Conservation (phyloP, 2,329 filamentous ascomycete genomes). For the Biscogniauxia mediterranea region DNA sequence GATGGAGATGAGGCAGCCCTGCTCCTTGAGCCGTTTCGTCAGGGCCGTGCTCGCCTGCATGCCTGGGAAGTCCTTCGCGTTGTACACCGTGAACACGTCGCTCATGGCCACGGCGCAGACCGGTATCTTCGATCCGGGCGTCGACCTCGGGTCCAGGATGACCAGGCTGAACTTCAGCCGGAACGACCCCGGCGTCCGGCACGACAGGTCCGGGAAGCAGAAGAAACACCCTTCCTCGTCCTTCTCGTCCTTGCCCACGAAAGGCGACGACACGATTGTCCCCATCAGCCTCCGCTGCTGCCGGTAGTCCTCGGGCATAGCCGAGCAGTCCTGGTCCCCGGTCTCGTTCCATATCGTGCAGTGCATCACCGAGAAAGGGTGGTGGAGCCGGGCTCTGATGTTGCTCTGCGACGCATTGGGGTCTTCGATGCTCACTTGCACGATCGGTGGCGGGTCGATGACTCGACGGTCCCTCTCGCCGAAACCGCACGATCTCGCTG, state of each 20-base stretch:
- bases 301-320: conserved; percentile 68
- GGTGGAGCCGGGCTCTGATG: conserved; percentile 48
- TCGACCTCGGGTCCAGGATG: conserved; percentile 64
- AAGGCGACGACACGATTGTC: conserved; percentile 72
- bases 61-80: conserved; percentile 81
- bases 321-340: conserved; percentile 65
- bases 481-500: conserved; percentile 78
- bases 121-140: conserved; percentile 50
- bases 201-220: conserved; percentile 80
- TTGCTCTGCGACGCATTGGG: conserved; percentile 55
- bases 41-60: conserved; percentile 76
- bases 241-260: conserved; percentile 72
- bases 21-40: conserved; percentile 71
- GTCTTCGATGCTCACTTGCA: conserved; percentile 68
- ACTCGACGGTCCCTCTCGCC: conserved; percentile 79
- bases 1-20: conserved; percentile 80
- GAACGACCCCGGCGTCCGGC: conserved; percentile 74
- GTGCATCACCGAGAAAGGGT: conserved; percentile 69
- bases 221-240: conserved; percentile 78
- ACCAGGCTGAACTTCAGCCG: conserved; percentile 72
- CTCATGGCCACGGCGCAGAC: conserved; percentile 57
- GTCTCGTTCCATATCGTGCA: conserved; percentile 73
- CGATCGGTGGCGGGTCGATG: conserved; percentile 80
- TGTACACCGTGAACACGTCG: conserved; percentile 76
- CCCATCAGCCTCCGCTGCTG: conserved; percentile 78